phyloP scores from a whole-genome alignment of 2,329 filamentous ascomycete genomes.

The Colletotrichum lentis region DNA sequence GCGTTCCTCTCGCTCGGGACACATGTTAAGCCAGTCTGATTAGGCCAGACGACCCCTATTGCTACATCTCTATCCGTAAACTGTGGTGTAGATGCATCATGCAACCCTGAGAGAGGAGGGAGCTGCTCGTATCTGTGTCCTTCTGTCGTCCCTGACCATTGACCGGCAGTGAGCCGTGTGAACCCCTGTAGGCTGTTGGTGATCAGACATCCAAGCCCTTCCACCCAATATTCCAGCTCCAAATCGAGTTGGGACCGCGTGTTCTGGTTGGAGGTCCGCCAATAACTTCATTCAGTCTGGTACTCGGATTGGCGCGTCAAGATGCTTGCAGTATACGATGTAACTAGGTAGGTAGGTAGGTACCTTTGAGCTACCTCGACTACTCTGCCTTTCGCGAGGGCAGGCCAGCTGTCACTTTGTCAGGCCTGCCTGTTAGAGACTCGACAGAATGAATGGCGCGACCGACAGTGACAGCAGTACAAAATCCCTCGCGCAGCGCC shows the following conservation, averaged over 20 bases:
- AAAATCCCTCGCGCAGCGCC: not conserved
- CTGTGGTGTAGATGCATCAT: slow-evolving; percentile 6
- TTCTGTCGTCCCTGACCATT: not conserved
- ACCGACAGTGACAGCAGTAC: slow-evolving; percentile 16
- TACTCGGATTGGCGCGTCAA: not conserved
- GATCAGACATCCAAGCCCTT: slow-evolving; percentile 28
- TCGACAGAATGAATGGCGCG: slow-evolving; percentile 1
- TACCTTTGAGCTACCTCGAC: not conserved
- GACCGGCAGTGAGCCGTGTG: not conserved
- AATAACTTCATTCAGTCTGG: not conserved
- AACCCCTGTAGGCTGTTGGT: not conserved
- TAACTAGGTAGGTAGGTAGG: no score
- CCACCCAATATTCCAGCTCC: slow-evolving; percentile 5
- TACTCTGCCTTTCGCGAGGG: not conserved
- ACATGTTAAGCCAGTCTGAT: slow-evolving; percentile 19
- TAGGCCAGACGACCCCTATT: slow-evolving; percentile 21
- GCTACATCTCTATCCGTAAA: slow-evolving; percentile 1
- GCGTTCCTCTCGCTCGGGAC: slow-evolving; percentile 34
- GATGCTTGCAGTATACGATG: no score
- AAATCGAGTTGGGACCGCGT: not conserved
- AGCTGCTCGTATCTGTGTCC: slow-evolving; percentile 13
- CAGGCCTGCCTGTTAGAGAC: not conserved
- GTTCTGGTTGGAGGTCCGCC: no score
- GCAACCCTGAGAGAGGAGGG: not conserved
- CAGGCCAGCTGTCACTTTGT: no score